Evolutionary conservation across 495 filamentous ascomycete species (phyloP).

Genomic region (Saxophila tyrrhenica): DNA sequence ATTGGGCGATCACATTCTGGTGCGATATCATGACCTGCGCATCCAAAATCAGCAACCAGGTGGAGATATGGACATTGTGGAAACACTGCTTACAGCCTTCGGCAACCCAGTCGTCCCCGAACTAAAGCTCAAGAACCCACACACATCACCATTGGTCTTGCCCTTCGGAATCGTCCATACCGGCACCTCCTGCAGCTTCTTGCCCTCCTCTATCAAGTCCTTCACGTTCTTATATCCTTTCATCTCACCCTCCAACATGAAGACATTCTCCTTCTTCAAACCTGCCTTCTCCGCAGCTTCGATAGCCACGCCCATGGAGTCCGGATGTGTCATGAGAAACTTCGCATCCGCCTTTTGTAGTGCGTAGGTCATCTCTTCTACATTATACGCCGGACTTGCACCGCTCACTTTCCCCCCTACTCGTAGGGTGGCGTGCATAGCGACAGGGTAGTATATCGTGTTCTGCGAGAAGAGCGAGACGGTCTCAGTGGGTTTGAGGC

Average conservation of each 20-base stretch:
- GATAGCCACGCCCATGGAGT: constrained; percentile 36
- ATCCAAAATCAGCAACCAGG: not conserved
- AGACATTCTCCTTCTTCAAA: constrained; percentile 38
- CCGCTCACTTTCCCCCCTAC: constrained; percentile 42
- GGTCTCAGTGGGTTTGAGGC: constrained; percentile 37
- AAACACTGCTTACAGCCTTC: constrained; percentile 34
- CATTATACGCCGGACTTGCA: constrained; percentile 47
- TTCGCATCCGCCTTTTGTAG: constrained; percentile 42
- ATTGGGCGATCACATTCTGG: constrained; percentile 53
- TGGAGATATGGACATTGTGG: not conserved
- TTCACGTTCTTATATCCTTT: constrained; percentile 40
- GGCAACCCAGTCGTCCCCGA: constrained; percentile 43
- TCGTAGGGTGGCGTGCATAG: constrained; percentile 43
- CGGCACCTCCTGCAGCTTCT: constrained; percentile 29
- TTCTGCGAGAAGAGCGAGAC: constrained; percentile 47
- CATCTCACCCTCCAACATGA: constrained; percentile 43
- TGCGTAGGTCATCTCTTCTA: constrained; percentile 53
- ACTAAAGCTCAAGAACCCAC: constrained; percentile 46
- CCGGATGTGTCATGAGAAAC: constrained; percentile 40
- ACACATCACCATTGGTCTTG: constrained; percentile 43
- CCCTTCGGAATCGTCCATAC: constrained; percentile 36
- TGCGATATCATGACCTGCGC: constrained; percentile 48
- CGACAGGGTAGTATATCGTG: constrained; percentile 48
- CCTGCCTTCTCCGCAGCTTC: constrained; percentile 43
- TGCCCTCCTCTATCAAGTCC: constrained; percentile 38